A percentile compares a stretch with the other conserved stretches of the same genome.
Conservation (phyloP, 179 eudicot genomes). For the Silene coronaria region DNA sequence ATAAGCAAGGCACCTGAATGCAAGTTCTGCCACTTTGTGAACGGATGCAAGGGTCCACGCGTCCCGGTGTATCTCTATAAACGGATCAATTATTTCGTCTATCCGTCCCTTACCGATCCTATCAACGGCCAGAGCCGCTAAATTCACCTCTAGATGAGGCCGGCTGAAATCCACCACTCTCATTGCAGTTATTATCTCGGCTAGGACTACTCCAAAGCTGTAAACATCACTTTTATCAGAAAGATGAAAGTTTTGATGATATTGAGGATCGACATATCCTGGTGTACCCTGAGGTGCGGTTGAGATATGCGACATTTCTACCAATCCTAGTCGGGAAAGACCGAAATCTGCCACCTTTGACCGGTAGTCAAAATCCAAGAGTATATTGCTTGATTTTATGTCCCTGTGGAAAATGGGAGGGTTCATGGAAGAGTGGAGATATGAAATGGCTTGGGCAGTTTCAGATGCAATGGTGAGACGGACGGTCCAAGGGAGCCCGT, state of each 20-base stretch:
- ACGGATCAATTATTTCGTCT: slow-evolving; percentile 78
- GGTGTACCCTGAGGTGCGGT: slow-evolving; percentile 49
- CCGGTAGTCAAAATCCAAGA: slow-evolving; percentile 30
- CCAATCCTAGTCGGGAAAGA: slow-evolving; percentile 41
- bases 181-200: slow-evolving; percentile 75
- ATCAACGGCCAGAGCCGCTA: slow-evolving; percentile 84
- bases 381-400: slow-evolving; percentile 46
- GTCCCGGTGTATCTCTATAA: slow-evolving; percentile 63
- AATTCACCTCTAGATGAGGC: slow-evolving; percentile 64
- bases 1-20: slow-evolving; percentile 86
- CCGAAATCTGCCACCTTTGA: slow-evolving; percentile 49
- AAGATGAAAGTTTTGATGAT: slow-evolving; percentile 43
- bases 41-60: slow-evolving; percentile 84
- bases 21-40: slow-evolving; percentile 83
- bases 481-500: slow-evolving; percentile 66
- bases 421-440: slow-evolving; percentile 38
- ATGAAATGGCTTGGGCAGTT: slow-evolving; percentile 43
- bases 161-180: slow-evolving; percentile 82
- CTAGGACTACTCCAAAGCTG: slow-evolving; percentile 88
- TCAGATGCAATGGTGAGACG: slow-evolving; percentile 39
- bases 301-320: slow-evolving; percentile 41
- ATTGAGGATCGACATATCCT: slow-evolving; percentile 44
- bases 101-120: slow-evolving; percentile 75
- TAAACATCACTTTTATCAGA: slow-evolving; percentile 78
- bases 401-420: slow-evolving; percentile 48